A percentile compares a stretch with the other conserved stretches of the same genome.
phyloP scores from a whole-genome alignment of 2,329 filamentous ascomycete species.

The Bipolaris oryzae region DNA sequence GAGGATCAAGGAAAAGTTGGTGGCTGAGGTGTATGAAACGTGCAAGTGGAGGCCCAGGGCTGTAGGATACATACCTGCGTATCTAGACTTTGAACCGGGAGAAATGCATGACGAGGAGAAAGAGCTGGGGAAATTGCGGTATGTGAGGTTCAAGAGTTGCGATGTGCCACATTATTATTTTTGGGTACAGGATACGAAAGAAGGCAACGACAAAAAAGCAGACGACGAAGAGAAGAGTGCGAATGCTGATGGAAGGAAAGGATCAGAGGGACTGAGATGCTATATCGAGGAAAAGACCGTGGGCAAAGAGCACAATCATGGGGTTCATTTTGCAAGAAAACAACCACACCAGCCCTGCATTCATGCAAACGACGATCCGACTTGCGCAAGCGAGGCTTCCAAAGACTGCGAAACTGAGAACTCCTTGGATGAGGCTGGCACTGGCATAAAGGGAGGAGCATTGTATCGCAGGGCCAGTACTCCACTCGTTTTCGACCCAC shows the following conservation, averaged over 20 bases:
- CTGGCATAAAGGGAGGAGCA: neutral
- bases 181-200: constrained; percentile 26
- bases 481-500: too few species aligned
- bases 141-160: constrained; percentile 34
- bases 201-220: neutral
- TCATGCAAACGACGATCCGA: neutral
- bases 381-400: neutral
- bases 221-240: too few species aligned
- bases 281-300: too few species aligned
- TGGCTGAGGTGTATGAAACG: constrained; percentile 30
- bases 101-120: neutral
- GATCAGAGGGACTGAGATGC: too few species aligned
- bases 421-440: neutral
- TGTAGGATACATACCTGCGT: constrained; percentile 35
- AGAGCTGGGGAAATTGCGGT: constrained; percentile 33
- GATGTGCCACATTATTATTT: constrained; percentile 45
- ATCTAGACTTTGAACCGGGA: constrained; percentile 25
- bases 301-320: too few species aligned
- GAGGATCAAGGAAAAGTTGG: constrained; percentile 18
- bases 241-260: too few species aligned
- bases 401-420: neutral
- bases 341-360: too few species aligned
- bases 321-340: neutral
- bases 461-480: neutral
- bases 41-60: constrained; percentile 25